These are phyloP conservation scores for Takashimella koratensis DNA, from an alignment of 1,284 basidiomycete species.

Conservation along the genomic window DNA sequence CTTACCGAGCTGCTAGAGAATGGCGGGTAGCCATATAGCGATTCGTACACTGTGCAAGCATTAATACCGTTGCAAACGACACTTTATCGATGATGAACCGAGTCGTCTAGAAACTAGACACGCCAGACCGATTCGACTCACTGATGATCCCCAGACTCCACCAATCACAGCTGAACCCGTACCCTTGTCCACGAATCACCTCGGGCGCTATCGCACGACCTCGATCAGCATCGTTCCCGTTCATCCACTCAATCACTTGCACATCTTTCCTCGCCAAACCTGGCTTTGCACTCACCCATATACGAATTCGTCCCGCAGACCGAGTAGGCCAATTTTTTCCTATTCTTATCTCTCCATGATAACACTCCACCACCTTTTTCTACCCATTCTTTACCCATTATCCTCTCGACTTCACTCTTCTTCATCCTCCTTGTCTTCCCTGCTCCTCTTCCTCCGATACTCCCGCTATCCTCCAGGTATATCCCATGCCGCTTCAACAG, in stretches of 20 bases:
- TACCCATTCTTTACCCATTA: neutral
- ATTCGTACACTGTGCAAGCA: slow-evolving; percentile 54
- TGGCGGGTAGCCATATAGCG: slow-evolving; percentile 86
- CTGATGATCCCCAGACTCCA: slow-evolving; percentile 91
- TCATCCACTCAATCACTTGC: neutral
- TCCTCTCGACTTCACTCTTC: slow-evolving; percentile 2
- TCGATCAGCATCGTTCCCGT: neutral
- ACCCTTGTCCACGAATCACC: slow-evolving; percentile 79
- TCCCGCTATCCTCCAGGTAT: slow-evolving; percentile 57
- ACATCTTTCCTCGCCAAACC: neutral
- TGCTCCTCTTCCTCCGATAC: neutral
- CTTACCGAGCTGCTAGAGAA: slow-evolving; percentile 85
- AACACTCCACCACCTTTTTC: slow-evolving; percentile 7
- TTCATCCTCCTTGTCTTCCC: slow-evolving; percentile 2
- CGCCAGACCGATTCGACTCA: slow-evolving; percentile 45
- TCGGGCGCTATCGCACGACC: slow-evolving; percentile 77
- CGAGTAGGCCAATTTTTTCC: slow-evolving; percentile 90
- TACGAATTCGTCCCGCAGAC: slow-evolving; percentile 81
- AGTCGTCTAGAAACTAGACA: neutral
- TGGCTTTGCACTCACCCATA: slow-evolving; percentile 59
- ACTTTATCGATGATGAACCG: no score
- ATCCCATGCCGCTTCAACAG: slow-evolving; percentile 89
- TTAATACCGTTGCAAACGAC: no score
- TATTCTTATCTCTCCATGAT: slow-evolving; percentile 85
- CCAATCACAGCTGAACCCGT: slow-evolving; percentile 94